phyloP scores from a whole-genome alignment of 1,139 yeast genomes.

The Diutina rugosa region DNA sequence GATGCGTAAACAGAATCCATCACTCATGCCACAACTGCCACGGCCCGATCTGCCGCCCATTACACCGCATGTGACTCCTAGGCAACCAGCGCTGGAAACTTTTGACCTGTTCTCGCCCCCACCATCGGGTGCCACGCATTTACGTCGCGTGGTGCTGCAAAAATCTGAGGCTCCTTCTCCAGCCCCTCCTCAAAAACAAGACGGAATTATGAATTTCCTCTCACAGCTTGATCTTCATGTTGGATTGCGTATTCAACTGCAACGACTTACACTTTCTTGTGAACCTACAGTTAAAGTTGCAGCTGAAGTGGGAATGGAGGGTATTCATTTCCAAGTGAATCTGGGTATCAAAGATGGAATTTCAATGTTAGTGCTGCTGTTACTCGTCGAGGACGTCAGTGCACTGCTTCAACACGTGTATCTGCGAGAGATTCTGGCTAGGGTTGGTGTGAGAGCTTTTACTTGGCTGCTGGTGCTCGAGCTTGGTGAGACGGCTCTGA shows the following conservation, averaged over 20 bases:
- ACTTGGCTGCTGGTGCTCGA: conserved; percentile 27
- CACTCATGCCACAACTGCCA: background rate
- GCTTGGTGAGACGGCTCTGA: conserved; percentile 20
- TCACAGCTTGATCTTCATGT: conserved; percentile 50
- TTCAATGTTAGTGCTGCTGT: background rate
- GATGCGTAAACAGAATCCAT: conserved; percentile 12
- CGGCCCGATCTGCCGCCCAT: background rate
- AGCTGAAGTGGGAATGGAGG: conserved; percentile 47
- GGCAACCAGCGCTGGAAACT: background rate
- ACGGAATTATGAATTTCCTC: conserved; percentile 20
- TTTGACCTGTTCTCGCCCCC: background rate
- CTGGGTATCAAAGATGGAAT: background rate
- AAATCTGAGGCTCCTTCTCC: background rate
- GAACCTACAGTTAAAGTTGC: conserved; percentile 90
- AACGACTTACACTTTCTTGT: conserved; percentile 68
- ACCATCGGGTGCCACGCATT: background rate
- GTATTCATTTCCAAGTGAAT: background rate
- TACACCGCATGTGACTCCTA: background rate
- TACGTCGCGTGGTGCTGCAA: background rate
- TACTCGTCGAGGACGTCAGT: conserved; percentile 19
- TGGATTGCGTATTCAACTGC: conserved; percentile 56
- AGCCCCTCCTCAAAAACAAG: background rate
- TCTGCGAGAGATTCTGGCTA: conserved; percentile 81
- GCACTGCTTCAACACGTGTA: conserved; percentile 82
- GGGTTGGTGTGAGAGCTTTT: conserved; percentile 42